phyloP scores from a whole-genome alignment of 78 protist genomes.

The Mastigamoeba balamuthi region DNA sequence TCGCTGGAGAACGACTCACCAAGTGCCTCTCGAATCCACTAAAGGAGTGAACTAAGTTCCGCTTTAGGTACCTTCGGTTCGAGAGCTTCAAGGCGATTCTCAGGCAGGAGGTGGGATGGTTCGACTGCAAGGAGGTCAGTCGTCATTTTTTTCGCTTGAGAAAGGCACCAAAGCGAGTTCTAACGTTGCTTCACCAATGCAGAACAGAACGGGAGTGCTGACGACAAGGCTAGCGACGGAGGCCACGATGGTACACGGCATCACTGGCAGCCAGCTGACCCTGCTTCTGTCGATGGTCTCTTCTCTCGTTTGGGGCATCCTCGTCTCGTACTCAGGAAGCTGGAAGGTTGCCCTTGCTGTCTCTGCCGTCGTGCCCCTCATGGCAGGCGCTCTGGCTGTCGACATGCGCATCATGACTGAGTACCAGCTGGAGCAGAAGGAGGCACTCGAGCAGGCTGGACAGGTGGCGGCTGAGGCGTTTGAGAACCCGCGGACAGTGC shows the following conservation, averaged over 20 bases:
- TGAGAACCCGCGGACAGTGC: slow-evolving; percentile 37
- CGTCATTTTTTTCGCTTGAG: too few species aligned
- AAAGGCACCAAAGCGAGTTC: too few species aligned
- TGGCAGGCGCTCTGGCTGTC: slow-evolving; percentile 25
- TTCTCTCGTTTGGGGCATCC: slow-evolving; percentile 36
- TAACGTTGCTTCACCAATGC: too few species aligned
- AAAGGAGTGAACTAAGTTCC: too few species aligned
- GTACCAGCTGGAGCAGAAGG: slow-evolving; percentile 6
- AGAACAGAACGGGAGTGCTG: slow-evolving; percentile 50
- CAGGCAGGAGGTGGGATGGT: slow-evolving; percentile 56
- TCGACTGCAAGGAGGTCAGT: slow-evolving; percentile 35
- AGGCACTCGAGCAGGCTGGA: slow-evolving; percentile 38
- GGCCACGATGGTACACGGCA: slow-evolving; percentile 57
- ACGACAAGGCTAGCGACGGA: slow-evolving; percentile 59
- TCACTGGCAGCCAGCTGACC: slow-evolving; percentile 39
- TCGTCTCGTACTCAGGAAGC: slow-evolving; percentile 28
- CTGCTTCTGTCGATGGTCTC: slow-evolving; percentile 13
- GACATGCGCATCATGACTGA: slow-evolving; percentile 41
- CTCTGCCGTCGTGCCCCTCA: slow-evolving; percentile 53
- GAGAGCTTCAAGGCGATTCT: slow-evolving; percentile 24
- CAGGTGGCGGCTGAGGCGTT: slow-evolving; percentile 52
- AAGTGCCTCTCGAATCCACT: too few species aligned
- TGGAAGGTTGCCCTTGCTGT: slow-evolving; percentile 57
- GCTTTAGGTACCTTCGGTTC: too few species aligned
- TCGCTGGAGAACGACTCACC: too few species aligned